These are phyloP conservation scores for Cordyceps javanica DNA, from an alignment of 2,329 filamentous ascomycete genomes.

Conservation along the genomic window DNA sequence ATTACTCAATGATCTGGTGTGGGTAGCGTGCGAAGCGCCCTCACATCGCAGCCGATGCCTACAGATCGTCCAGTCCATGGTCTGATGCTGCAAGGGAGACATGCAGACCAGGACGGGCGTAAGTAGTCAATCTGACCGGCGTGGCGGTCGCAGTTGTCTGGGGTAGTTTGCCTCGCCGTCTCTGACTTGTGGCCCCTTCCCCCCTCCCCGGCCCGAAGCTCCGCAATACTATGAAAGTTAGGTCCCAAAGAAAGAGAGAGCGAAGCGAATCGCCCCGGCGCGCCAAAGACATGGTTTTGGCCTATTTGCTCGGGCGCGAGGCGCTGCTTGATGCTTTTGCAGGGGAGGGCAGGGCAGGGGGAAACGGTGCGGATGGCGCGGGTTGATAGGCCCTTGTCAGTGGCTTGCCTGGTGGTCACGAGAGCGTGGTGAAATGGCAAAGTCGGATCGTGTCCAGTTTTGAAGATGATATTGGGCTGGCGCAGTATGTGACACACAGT, in stretches of 20 bases:
- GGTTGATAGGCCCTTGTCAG: neutral
- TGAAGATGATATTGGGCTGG: neutral
- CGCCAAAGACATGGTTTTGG: neutral
- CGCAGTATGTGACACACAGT: neutral
- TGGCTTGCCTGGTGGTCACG: neutral
- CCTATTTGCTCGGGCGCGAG: too few species aligned
- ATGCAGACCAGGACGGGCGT: neutral
- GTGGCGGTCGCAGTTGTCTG: neutral
- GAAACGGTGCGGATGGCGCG: neutral
- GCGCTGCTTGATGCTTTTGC: neutral
- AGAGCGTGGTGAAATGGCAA: neutral
- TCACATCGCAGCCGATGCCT: neutral
- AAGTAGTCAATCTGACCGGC: neutral
- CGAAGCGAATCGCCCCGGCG: neutral
- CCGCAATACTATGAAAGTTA: neutral
- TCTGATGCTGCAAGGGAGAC: neutral
- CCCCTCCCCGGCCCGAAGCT: neutral
- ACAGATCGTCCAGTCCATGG: neutral
- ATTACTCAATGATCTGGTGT: neutral
- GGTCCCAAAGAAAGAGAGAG: too few species aligned
- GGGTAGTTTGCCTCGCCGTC: neutral
- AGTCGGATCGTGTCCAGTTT: neutral
- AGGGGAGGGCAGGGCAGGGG: neutral
- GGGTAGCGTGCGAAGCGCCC: neutral
- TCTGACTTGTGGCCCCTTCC: neutral